Percentiles rank a stretch among this genome's conserved stretches.
Evolutionary conservation across 352 stramenopile species (phyloP).

Genomic region (Pythium biforme): DNA sequence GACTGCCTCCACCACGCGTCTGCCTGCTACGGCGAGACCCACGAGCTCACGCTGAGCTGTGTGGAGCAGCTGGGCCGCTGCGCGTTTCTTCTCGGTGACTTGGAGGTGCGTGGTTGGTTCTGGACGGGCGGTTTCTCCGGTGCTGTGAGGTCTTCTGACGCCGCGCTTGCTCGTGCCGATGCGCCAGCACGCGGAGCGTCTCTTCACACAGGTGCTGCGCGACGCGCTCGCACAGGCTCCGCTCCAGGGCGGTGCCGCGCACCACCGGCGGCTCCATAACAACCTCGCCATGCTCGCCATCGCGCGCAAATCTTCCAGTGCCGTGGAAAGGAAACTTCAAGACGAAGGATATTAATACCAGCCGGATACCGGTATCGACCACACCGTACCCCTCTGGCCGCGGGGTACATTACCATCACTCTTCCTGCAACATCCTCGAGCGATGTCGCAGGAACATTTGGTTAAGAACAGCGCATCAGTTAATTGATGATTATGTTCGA

Average conservation of each 20-base stretch:
- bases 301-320: slow-evolving; percentile 30
- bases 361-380: slow-evolving; percentile 12
- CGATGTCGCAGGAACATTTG: neutral
- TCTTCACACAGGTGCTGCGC: slow-evolving; percentile 41
- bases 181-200: slow-evolving; percentile 37
- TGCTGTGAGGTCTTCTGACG: neutral
- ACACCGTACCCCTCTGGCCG: neutral
- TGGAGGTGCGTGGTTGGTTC: slow-evolving; percentile 33
- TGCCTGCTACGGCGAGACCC: slow-evolving; percentile 25
- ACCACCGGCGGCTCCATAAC: slow-evolving; percentile 46
- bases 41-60: slow-evolving; percentile 32
- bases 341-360: slow-evolving; percentile 15
- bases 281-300: slow-evolving; percentile 66
- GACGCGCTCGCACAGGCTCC: slow-evolving; percentile 10
- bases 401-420: neutral
- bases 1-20: slow-evolving; percentile 34
- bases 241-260: neutral
- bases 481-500: neutral
- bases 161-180: neutral
- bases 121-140: neutral
- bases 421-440: neutral
- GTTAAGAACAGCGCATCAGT: neutral
- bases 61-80: slow-evolving; percentile 52
- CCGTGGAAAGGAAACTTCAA: slow-evolving; percentile 24
- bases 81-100: slow-evolving; percentile 51